Evolutionary conservation across 176 grass and related monocot genomes (phyloP), one percentile per base, ranked within the genome.

Genomic region (Thalia dealbata): DNA sequence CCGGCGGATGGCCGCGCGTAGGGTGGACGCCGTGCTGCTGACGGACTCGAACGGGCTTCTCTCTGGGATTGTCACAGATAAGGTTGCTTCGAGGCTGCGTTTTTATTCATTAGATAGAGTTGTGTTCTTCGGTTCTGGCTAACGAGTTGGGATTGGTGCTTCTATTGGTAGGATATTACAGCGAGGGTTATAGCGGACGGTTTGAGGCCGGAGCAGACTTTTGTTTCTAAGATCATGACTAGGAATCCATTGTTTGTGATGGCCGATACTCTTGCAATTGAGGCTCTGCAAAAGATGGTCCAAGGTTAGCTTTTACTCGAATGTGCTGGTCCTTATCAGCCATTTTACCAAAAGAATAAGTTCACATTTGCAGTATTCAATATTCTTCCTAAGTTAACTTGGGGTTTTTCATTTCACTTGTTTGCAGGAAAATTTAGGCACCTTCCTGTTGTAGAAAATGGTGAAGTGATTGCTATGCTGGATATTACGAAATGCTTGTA

Each of bases 401-500:
- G 26, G 11, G 76, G 67, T 50, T 69, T 52, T 72, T 74, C n/a
- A n/a, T 56, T 56, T 69, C 71, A 67, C 71, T 22, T 61, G 67
- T 60, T 16, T 79, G 76, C 79, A 99, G 95, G 95, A 25, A 99
- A 99, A 88, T 99, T 93, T 84, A 93, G 95, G 79, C 95, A 99
- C 86, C 91, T 99, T 79, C 95, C 90, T 24, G 95, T 99, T 46
- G 95, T 99, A 38, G 95, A 99, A 81, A 99, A 93, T 85, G 90
- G 87, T 69, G 95, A 99, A 85, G 95, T 99, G 73, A 88, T 93
- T 91, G 95, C 90, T 38, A 99, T 99, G 90, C 83, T 99, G 28
- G 95, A 99, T 80, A 99, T 99, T 75, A 89, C 95, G 54, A 99
- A 88, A 81, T 99, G 90, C 72, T 85, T 99, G 45, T 99, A 93